phyloP scores from a whole-genome alignment of 768 basidiomycete species.

The Gyrodon lividus region DNA sequence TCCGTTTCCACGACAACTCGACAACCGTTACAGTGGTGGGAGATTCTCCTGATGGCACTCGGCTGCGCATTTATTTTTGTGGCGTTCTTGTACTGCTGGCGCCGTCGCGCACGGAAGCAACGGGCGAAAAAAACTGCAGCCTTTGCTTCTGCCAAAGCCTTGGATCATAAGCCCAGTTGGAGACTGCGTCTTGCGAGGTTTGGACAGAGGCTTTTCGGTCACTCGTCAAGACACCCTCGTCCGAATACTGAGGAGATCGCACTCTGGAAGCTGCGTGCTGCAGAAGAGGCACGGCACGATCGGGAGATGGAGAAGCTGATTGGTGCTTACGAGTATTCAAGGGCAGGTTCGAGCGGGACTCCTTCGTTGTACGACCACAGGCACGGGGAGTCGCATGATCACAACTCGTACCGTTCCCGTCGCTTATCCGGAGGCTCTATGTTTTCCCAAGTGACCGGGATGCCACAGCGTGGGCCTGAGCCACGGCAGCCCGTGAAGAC shows the following conservation, averaged over 20 bases:
- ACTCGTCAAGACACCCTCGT: constrained; percentile 25
- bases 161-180: constrained; percentile 53
- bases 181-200: constrained; percentile 53
- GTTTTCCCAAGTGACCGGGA: constrained; percentile 70
- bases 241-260: constrained; percentile 46
- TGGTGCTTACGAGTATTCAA: constrained; percentile 46
- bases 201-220: constrained; percentile 59
- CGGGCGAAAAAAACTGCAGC: constrained; percentile 63
- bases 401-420: constrained; percentile 28
- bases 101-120: constrained; percentile 65
- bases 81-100: constrained; percentile 63
- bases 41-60: constrained; percentile 80
- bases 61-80: constrained; percentile 80
- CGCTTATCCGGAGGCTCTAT: constrained; percentile 51
- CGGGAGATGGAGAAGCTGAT: constrained; percentile 52
- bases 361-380: constrained; percentile 38
- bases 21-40: constrained; percentile 68
- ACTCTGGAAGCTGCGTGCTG: constrained; percentile 48
- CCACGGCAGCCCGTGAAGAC: constrained; percentile 70
- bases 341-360: constrained; percentile 36
- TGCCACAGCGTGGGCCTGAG: constrained; percentile 58
- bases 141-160: constrained; percentile 60
- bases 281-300: constrained; percentile 50
- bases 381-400: constrained; percentile 20
- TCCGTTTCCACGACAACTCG: constrained; percentile 39